These are phyloP conservation scores for Alternaria sp. DNA, from an alignment of 2,329 filamentous ascomycete genomes.

Conservation along the genomic window DNA sequence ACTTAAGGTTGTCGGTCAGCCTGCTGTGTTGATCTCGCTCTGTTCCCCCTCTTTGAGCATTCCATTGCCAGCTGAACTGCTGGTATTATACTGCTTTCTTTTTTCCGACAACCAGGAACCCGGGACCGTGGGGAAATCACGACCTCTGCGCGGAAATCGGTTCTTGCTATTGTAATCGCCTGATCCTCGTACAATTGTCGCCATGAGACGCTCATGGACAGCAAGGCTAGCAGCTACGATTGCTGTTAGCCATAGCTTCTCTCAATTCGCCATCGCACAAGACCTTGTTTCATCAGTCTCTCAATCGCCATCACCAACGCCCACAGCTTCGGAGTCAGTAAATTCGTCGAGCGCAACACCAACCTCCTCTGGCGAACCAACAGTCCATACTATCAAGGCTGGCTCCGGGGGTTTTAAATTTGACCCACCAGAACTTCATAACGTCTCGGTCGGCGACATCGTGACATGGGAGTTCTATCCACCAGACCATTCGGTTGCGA, in stretches of 20 bases:
- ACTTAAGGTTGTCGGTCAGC: conserved; percentile 12
- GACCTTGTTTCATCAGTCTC: background rate
- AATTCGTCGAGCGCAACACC: conserved; percentile 13
- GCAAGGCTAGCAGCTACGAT: conserved; percentile 21
- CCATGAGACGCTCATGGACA: conserved; percentile 20
- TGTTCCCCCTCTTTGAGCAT: background rate
- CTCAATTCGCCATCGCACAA: conserved; percentile 11
- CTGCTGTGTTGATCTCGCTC: background rate
- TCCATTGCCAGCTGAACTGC: background rate
- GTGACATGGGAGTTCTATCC: conserved; percentile 52
- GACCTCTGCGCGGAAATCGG: background rate
- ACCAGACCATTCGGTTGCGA: conserved; percentile 54
- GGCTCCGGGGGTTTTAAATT: conserved; percentile 49
- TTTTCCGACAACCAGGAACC: background rate
- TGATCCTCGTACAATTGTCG: background rate
- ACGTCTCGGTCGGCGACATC: conserved; percentile 51
- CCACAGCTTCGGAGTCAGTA: conserved; percentile 8
- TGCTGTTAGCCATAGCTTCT: conserved; percentile 17
- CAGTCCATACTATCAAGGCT: conserved; percentile 48
- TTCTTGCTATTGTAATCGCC: background rate
- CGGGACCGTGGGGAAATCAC: background rate
- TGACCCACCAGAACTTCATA: conserved; percentile 46
- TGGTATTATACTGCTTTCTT: conserved; percentile 5
- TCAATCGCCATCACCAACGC: background rate
- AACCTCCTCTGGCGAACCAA: conserved; percentile 29